phyloP scores from a whole-genome alignment of 495 filamentous ascomycete species.

The Trichocladium uniseriatum region DNA sequence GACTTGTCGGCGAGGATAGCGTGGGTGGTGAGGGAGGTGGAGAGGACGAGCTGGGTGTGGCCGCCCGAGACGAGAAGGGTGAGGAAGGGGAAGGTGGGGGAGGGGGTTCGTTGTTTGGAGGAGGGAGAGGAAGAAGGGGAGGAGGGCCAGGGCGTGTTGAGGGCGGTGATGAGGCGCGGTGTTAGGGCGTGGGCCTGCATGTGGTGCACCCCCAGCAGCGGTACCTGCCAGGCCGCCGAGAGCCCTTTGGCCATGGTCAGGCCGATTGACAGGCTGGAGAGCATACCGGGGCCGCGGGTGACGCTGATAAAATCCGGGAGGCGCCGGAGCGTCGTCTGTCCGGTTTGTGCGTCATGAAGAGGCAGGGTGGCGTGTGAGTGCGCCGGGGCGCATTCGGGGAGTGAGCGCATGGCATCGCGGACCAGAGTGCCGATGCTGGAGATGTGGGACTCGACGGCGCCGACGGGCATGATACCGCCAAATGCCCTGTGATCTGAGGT shows the following conservation, averaged over 20 bases:
- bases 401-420: slow-evolving; percentile 46
- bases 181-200: slow-evolving; percentile 97
- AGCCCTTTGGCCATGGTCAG: slow-evolving; percentile 83
- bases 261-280: slow-evolving; percentile 60
- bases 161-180: slow-evolving; percentile 62
- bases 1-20: slow-evolving; percentile 55
- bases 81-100: slow-evolving; percentile 68
- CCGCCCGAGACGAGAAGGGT: slow-evolving; percentile 88
- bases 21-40: slow-evolving; percentile 53
- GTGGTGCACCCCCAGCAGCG: slow-evolving; percentile 80
- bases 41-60: slow-evolving; percentile 78
- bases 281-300: slow-evolving; percentile 87
- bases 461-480: slow-evolving; percentile 68
- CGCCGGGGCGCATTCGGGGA: slow-evolving; percentile 17
- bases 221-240: slow-evolving; percentile 69
- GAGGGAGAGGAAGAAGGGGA: slow-evolving; percentile 81
- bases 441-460: slow-evolving; percentile 65
- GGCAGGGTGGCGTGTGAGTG: no score
- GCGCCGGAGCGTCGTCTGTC: slow-evolving; percentile 22
- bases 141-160: slow-evolving; percentile 36
- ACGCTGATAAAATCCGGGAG: slow-evolving; percentile 75
- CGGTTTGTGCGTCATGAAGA: not conserved
- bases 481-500: slow-evolving; percentile 65
- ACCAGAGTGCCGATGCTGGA: slow-evolving; percentile 56
- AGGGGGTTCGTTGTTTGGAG: slow-evolving; percentile 29